Base-by-base conservation (phyloP, 2,329 filamentous ascomycete genomes). In the Cryphonectria japonica region DNA sequence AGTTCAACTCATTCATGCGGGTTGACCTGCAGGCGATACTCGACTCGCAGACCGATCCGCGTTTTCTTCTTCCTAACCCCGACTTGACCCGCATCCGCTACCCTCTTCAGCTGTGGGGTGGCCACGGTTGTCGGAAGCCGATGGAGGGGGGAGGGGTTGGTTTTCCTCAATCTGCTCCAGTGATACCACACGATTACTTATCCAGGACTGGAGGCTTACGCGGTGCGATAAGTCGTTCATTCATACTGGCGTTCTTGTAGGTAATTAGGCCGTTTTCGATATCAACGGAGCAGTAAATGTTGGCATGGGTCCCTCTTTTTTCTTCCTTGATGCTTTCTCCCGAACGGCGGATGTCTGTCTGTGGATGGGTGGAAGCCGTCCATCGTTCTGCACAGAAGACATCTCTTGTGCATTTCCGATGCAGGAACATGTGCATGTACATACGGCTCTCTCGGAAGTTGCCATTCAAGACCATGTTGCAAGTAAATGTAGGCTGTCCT, bases 31-130 rank as follows among this genome's bases (percentile, higher is more conserved):
- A 39, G 54, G 65, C 39, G 46, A 50, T 50, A 50, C 46, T 50
- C 46, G 11, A 43, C 52, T 34, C 54, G 65, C 65, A 67, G 65
- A 41, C 65, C 37, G 22, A 43, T 43, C 65, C 52, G 65, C 52
- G 7, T 50, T 14, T 41, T 16, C 6, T 11, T 9, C 34, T 59
- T 32, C 52, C n/a, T 59, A 67, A 32, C 52, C 65, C 65, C 52
- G 52, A 67, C 9, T 3, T n/a, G 52, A 57, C 34, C 50, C 65
- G 34, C 50, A 50, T 52, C 65, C 29, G n/a, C 5, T n/a, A 6
- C 14, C 50, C 50, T 67, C 11, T 2, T 37, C 5, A 7, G 37
- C 3, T 61, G 7, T 22, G 43, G 43, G 57, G 29, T 2, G 22
- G 19, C 1, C 37, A 59, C 50, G 37, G 50, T 14, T 41, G 32